phyloP scores from a whole-genome alignment of 2,329 filamentous ascomycete genomes.

The Geoglossum cookeanum region DNA sequence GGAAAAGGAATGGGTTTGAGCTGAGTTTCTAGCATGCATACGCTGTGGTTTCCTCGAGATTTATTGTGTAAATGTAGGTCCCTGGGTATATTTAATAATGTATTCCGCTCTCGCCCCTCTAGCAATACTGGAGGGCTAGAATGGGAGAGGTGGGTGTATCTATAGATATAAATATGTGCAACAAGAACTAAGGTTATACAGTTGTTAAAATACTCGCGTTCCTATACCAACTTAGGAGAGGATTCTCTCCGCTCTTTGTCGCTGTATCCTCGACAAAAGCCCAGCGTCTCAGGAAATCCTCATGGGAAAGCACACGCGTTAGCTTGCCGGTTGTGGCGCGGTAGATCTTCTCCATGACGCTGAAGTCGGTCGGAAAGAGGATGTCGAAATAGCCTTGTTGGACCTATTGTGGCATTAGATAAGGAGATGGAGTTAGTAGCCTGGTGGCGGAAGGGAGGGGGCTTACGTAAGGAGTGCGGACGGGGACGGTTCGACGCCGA shows the following conservation, averaged over 20 bases:
- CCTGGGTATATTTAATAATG: no score
- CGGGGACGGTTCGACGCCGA: slow-evolving; percentile 68
- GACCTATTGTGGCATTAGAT: slow-evolving; percentile 34
- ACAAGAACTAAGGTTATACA: slow-evolving; percentile 29
- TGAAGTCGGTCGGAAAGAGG: slow-evolving; percentile 91
- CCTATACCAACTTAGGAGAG: slow-evolving; percentile 78
- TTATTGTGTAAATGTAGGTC: no score
- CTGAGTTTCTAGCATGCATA: no score
- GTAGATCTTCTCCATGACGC: slow-evolving; percentile 79
- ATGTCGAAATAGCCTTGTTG: slow-evolving; percentile 99
- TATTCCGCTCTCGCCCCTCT: not conserved
- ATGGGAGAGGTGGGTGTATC: no score
- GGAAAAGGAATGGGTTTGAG: no score
- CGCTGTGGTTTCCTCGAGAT: no score
- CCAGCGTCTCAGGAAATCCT: slow-evolving; percentile 80
- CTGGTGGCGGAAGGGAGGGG: not conserved
- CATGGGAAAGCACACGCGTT: slow-evolving; percentile 67
- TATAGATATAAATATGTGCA: no score
- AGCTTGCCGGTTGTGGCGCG: slow-evolving; percentile 82
- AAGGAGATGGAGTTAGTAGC: not conserved
- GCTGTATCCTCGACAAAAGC: slow-evolving; percentile 78
- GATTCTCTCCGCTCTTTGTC: slow-evolving; percentile 83
- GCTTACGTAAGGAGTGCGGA: slow-evolving; percentile 71
- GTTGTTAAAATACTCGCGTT: slow-evolving; percentile 89
- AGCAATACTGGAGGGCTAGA: no score